Percentiles rank a stretch among this genome's conserved stretches.
Evolutionary conservation across 2,329 filamentous ascomycete genomes (phyloP).

Genomic region (Ascochyta lentis): DNA sequence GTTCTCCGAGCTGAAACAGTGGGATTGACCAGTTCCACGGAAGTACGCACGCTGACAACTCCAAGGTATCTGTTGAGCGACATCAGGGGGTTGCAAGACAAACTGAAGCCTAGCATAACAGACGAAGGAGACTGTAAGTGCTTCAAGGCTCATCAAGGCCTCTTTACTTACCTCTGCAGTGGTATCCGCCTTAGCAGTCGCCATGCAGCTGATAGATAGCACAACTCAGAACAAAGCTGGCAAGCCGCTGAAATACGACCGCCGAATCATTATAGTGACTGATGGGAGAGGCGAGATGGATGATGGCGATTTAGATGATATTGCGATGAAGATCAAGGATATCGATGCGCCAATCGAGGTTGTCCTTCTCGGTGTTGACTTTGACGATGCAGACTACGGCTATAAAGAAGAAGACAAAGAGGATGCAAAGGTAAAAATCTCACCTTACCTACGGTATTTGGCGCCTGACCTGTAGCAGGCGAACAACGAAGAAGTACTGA

Average conservation of each 20-base stretch:
- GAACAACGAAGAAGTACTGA: conserved; percentile 76
- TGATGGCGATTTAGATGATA: conserved; percentile 71
- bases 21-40: conserved; percentile 27
- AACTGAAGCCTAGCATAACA: conserved; percentile 72
- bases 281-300: conserved; percentile 79
- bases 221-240: conserved; percentile 74
- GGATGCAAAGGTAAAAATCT: conserved; percentile 63
- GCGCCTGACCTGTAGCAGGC: conserved; percentile 52
- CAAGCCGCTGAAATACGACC: conserved; percentile 45
- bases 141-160: not conserved
- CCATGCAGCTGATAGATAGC: conserved; percentile 88
- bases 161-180: conserved; percentile 48
- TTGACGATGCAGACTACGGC: conserved; percentile 88
- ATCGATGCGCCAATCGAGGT: conserved; percentile 72
- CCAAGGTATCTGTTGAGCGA: conserved; percentile 69
- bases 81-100: conserved; percentile 68
- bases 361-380: conserved; percentile 84
- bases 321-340: conserved; percentile 75
- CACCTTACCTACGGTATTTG: not conserved
- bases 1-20: conserved; percentile 69
- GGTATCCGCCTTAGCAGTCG: conserved; percentile 85
- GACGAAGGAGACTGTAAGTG: conserved; percentile 72
- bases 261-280: conserved; percentile 78
- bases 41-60: conserved; percentile 7
- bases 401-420: conserved; percentile 91